Evolutionary conservation across 331 rosid genomes (phyloP).

Genomic region (Acacia pycnantha): DNA sequence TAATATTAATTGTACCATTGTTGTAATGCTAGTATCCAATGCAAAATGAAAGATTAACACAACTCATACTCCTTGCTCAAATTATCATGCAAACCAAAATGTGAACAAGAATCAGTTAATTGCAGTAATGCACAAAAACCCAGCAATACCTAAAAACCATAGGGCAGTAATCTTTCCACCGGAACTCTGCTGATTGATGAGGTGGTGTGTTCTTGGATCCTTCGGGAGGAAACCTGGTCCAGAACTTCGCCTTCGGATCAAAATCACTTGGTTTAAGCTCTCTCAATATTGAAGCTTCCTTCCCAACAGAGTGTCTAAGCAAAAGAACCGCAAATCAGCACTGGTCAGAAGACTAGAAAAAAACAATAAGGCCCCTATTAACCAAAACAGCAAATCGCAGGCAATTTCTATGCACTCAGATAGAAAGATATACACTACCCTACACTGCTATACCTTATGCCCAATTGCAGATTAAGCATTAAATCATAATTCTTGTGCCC

Average conservation of each 20-base stretch:
- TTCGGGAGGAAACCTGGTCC: constrained; percentile 90
- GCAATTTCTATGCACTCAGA: neutral
- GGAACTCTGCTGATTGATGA: constrained; percentile 76
- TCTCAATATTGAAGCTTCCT: constrained; percentile 62
- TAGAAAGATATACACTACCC: neutral
- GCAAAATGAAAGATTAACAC: neutral
- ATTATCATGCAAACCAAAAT: neutral
- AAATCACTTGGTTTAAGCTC: constrained; percentile 69
- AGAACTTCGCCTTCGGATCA: constrained; percentile 91
- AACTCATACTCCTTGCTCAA: neutral
- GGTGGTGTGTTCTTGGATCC: constrained; percentile 95
- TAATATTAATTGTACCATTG: neutral
- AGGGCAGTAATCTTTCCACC: constrained; percentile 99
- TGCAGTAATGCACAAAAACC: neutral
- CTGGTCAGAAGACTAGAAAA: neutral
- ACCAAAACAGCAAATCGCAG: neutral
- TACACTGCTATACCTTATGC: constrained; percentile 65
- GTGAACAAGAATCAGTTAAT: neutral
- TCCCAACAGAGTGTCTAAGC: constrained; percentile 76
- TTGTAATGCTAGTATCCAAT: neutral
- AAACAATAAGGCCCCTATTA: neutral
- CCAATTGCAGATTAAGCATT: constrained; percentile 95
- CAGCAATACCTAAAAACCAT: constrained; percentile 74
- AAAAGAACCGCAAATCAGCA: constrained; percentile 9
- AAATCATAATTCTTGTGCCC: constrained; percentile 95